Base-by-base conservation (phyloP, 192 early-diverging fungal species). In the Linnemannia exigua region DNA sequence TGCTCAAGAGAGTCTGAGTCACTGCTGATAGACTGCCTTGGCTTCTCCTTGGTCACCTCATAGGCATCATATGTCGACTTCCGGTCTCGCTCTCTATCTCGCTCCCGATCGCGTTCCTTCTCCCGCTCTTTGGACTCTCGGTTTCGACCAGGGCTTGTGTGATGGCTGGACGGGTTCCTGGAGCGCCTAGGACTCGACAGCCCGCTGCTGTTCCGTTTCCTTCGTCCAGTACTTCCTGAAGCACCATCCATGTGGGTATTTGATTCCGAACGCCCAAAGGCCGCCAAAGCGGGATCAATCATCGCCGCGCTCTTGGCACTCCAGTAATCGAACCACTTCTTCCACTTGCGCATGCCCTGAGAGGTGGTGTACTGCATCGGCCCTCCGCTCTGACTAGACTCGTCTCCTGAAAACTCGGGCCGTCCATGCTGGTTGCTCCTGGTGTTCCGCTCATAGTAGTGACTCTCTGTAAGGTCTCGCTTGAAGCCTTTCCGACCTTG, bases 331-430 rank as follows among this genome's bases (percentile, higher is more conserved):
- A 86, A 80, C 79, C 77, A 86, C n/a, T 80, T 86, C 28, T 77
- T 86, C 84, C 84, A 86, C 38, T 86, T 86, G 19, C 70, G 73
- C 84, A 86, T 86, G 19, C 84, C 84, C 28, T 86, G 84, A 25
- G 84, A 86, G 12, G 84, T 86, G 1, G 84, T 80, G 28, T 80
- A 86, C 33, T 86, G 84, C 74, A 80, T 80, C 17, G 78, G 74
- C 1, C 78, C 84, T 33, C 70, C 78, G 50, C 51, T 37, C 17
- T 86, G 84, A 61, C 54, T 52, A 1, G 84, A 73, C 54, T 86
- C 84, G 25, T 86, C 84, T n/a, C 74, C 84, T 22, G 78, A 79
- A 36, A 86, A 28, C 35, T 61, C 72, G 9, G n/a, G 25, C 19
- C 67, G 51, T 20, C 75, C 74, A 11, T 41, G 48, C 17, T 75